phyloP scores from a whole-genome alignment of 164 flowering plant species.

The Cinnamomum micranthum region DNA sequence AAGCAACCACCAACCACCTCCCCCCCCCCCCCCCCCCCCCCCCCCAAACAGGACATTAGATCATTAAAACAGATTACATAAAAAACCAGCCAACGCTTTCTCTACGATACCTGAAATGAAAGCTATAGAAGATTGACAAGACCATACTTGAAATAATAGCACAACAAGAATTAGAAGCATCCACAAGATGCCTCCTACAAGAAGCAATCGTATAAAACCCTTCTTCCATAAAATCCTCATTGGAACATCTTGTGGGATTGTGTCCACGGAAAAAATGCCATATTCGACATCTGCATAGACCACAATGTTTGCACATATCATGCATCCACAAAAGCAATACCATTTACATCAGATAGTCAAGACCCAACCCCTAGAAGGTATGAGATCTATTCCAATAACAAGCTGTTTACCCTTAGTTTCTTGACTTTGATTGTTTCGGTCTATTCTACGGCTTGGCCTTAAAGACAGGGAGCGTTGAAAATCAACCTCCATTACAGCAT shows the following conservation, averaged over 20 bases:
- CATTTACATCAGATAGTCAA: not conserved
- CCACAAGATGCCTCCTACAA: constrained; percentile 81
- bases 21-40: no score
- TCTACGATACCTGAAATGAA: constrained; percentile 69
- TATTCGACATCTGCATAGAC: constrained; percentile 41
- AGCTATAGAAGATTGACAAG: constrained; percentile 73
- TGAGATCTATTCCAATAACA: not conserved
- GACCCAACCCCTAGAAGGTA: not conserved
- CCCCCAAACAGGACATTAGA: not conserved
- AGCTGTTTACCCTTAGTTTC: constrained; percentile 35
- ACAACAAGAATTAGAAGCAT: constrained; percentile 76
- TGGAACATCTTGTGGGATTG: constrained; percentile 41
- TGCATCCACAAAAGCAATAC: not conserved
- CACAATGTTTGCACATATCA: not conserved
- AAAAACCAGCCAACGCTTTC: not conserved
- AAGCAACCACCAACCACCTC: not conserved
- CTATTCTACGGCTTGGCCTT: constrained; percentile 42
- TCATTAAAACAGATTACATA: not conserved
- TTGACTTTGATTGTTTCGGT: constrained; percentile 24
- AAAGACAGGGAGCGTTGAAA: constrained; percentile 26
- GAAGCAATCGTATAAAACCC: constrained; percentile 73
- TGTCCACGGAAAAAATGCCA: constrained; percentile 33
- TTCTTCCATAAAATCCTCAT: constrained; percentile 67
- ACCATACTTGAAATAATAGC: constrained; percentile 77
- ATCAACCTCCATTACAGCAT: constrained; percentile 40